Percentiles rank a stretch among this genome's conserved stretches.
Conservation (phyloP, 139 green algal genomes). For the Chlorella sp. region DNA sequence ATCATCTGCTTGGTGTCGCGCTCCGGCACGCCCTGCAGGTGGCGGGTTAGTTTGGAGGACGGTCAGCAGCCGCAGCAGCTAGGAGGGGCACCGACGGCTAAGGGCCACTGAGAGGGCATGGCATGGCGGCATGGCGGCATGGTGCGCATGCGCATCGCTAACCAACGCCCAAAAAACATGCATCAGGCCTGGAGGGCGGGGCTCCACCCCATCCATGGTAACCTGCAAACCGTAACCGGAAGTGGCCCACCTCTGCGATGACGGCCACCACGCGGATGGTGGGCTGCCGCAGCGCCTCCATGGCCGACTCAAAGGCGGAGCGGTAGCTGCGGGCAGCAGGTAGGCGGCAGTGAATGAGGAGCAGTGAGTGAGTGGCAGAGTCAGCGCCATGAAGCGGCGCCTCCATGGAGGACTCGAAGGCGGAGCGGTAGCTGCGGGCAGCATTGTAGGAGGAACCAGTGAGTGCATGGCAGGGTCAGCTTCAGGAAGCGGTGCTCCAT, state of each 20-base stretch:
- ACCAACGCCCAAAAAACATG: too few relatives aligned
- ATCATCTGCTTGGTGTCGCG: conserved; percentile 84
- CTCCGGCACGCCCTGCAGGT: conserved; percentile 82
- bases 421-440: too few relatives aligned
- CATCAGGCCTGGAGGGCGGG: too few relatives aligned
- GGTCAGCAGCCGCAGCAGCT: neutral
- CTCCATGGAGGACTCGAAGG: too few relatives aligned
- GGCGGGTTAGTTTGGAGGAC: neutral
- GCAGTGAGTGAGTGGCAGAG: too few relatives aligned
- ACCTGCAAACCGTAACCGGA: too few relatives aligned
- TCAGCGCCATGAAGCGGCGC: too few relatives aligned
- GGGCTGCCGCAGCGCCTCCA: conserved; percentile 87
- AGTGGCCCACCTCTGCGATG: conserved; percentile 88
- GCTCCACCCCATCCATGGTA: too few relatives aligned
- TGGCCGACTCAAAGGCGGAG: conserved; percentile 85
- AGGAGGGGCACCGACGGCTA: neutral
- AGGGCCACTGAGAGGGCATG: neutral
- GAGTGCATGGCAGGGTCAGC: too few relatives aligned
- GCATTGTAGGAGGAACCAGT: too few relatives aligned
- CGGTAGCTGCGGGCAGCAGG: neutral
- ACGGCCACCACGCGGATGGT: conserved; percentile 89
- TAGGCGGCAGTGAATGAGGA: neutral
- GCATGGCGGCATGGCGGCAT: neutral
- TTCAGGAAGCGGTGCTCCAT: too few relatives aligned
- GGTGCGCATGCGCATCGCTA: too few relatives aligned